A percentile compares a stretch with the other conserved stretches of the same genome.
Conservation (phyloP, 2,329 filamentous ascomycete species). For the Fusarium nodosum region DNA sequence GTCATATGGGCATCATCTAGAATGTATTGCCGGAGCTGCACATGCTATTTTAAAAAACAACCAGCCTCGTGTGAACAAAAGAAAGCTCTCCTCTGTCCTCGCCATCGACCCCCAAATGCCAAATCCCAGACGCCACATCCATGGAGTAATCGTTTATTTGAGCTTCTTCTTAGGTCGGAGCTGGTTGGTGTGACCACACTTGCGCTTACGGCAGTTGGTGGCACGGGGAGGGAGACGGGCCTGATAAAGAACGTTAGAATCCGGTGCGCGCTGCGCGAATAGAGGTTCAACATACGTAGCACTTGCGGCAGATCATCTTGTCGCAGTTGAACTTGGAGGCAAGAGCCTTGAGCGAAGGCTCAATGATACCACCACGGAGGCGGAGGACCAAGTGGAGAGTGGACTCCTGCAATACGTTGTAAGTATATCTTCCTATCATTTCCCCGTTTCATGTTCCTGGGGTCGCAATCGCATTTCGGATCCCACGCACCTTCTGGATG, state of each 20-base stretch:
- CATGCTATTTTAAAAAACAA: constrained; percentile 60
- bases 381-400: constrained; percentile 98
- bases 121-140: constrained; percentile 63
- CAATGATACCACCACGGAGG: constrained; percentile 99
- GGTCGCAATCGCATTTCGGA: constrained; percentile 16
- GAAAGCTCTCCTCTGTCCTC: constrained; percentile 53
- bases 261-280: neutral
- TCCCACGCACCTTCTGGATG: constrained; percentile 89
- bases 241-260: constrained; percentile 52
- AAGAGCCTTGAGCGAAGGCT: constrained; percentile 98
- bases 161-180: constrained; percentile 99
- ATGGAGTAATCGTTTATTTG: constrained; percentile 70
- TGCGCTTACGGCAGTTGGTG: constrained; percentile 99
- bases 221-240: constrained; percentile 95
- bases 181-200: constrained; percentile 99
- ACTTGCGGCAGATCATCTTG: constrained; percentile 99
- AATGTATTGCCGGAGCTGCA: constrained; percentile 57
- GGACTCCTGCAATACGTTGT: constrained; percentile 77
- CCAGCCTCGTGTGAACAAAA: constrained; percentile 55
- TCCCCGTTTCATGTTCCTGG: neutral
- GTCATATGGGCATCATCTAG: constrained; percentile 55
- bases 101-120: constrained; percentile 57
- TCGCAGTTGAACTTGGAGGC: constrained; percentile 99
- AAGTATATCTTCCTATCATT: constrained; percentile 46
- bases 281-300: constrained; percentile 80